Conservation (phyloP, 805 yeast genomes). For the Schwanniomyces vanrijiae region DNA sequence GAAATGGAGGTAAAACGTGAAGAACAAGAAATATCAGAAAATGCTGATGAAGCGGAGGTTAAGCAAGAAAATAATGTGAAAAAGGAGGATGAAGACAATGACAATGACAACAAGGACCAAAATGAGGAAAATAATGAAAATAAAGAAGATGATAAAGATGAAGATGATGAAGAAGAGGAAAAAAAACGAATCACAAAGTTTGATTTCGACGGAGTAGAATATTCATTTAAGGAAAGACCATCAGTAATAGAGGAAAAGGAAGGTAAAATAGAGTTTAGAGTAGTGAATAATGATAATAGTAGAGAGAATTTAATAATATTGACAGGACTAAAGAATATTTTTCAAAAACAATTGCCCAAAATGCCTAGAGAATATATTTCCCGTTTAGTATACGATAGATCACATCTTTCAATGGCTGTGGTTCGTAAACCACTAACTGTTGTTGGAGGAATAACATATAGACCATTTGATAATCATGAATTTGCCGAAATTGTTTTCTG, state of each 20-base stretch:
- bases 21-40: conserved; percentile 23
- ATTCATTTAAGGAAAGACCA: conserved; percentile 87
- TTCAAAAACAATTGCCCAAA: conserved; percentile 95
- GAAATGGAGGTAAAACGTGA: conserved; percentile 26
- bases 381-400: conserved; percentile 88
- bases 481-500: conserved; percentile 99
- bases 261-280: conserved; percentile 91
- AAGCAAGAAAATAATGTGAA: conserved; percentile 12
- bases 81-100: conserved; percentile 20
- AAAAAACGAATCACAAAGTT: conserved; percentile 47
- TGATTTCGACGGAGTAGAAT: conserved; percentile 73
- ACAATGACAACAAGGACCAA: conserved; percentile 19
- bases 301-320: conserved; percentile 85
- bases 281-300: conserved; percentile 91
- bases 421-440: conserved; percentile 91
- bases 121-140: conserved; percentile 31
- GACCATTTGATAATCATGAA: conserved; percentile 86
- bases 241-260: conserved; percentile 93
- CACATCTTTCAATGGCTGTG: conserved; percentile 94
- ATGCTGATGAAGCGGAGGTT: conserved; percentile 10
- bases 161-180: conserved; percentile 44
- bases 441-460: conserved; percentile 95
- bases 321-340: conserved; percentile 93
- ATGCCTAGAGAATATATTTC: conserved; percentile 98
- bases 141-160: conserved; percentile 44